These are phyloP conservation scores for Albizia julibrissin DNA, from an alignment of 306 rosid species.

Conservation along the genomic window DNA sequence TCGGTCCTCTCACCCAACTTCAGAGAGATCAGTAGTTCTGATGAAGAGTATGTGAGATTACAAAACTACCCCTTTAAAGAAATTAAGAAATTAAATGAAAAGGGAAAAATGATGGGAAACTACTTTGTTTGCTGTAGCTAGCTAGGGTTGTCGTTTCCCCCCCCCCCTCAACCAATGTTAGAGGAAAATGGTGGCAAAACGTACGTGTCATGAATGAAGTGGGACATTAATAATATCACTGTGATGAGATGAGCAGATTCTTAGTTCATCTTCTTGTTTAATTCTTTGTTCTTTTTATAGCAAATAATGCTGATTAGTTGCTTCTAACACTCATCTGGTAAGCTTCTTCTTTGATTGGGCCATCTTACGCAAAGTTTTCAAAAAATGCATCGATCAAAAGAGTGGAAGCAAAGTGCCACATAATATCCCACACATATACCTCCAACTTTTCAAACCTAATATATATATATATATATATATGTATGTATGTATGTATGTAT, in stretches of 20 bases:
- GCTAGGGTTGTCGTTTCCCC: background rate
- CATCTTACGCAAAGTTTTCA: background rate
- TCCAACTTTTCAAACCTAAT: slow-evolving; percentile 11
- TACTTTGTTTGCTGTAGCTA: background rate
- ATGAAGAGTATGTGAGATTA: background rate
- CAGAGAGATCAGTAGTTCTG: background rate
- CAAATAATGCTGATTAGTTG: slow-evolving; percentile 18
- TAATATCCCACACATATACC: background rate
- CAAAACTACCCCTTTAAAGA: slow-evolving; percentile 16
- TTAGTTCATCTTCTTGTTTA: background rate
- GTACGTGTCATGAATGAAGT: slow-evolving; percentile 35
- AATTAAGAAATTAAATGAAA: background rate
- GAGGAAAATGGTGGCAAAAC: slow-evolving; percentile 29
- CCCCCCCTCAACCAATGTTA: slow-evolving; percentile 15
- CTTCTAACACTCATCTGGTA: background rate
- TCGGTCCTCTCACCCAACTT: slow-evolving; percentile 29
- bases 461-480: background rate
- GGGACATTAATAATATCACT: slow-evolving; percentile 18
- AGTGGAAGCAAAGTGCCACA: slow-evolving; percentile 1
- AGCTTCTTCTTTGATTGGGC: background rate
- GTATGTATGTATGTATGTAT: no score
- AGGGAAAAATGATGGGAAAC: background rate
- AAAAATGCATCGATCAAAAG: background rate
- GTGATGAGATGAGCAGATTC: slow-evolving; percentile 9
- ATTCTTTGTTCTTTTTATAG: background rate